Evolutionary conservation across 768 basidiomycete species (phyloP).

Genomic region (Xanthoconium stramineum): DNA sequence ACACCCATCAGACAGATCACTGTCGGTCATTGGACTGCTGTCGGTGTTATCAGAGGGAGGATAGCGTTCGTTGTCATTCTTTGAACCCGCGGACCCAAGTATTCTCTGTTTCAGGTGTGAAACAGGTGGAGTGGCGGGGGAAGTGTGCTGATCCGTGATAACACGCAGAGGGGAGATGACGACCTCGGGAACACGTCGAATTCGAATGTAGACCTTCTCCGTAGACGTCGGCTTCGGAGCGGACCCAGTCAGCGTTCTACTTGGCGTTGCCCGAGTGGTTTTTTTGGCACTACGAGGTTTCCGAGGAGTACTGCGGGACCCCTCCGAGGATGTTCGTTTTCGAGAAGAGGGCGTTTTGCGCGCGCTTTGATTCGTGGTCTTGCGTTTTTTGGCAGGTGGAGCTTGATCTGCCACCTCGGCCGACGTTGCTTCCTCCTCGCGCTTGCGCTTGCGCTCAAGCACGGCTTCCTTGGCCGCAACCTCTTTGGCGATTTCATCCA

Average conservation of each 20-base stretch:
- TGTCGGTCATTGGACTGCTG: slow-evolving; percentile 10
- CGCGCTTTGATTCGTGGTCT: slow-evolving; percentile 15
- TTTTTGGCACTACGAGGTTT: slow-evolving; percentile 27
- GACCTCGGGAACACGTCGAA: slow-evolving; percentile 21
- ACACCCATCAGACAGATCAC: slow-evolving; percentile 26
- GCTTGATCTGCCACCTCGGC: slow-evolving; percentile 9
- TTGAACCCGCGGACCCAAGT: slow-evolving; percentile 16
- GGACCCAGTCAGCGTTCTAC: slow-evolving; percentile 11
- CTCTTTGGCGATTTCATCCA: slow-evolving; percentile 57
- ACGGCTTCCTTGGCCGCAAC: slow-evolving; percentile 50
- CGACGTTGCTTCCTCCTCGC: slow-evolving; percentile 44
- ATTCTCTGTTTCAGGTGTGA: slow-evolving; percentile 22
- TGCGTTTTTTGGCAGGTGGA: slow-evolving; percentile 25
- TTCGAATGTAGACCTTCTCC: slow-evolving; percentile 28
- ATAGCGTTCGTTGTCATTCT: slow-evolving; percentile 19
- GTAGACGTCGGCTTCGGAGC: slow-evolving; percentile 19
- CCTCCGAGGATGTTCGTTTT: slow-evolving; percentile 25
- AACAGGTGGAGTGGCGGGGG: slow-evolving; percentile 20
- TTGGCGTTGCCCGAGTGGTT: slow-evolving; percentile 12
- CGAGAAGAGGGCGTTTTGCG: slow-evolving; percentile 17
- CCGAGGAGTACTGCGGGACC: slow-evolving; percentile 25
- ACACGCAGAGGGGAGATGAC: slow-evolving; percentile 15
- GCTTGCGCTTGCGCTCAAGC: slow-evolving; percentile 53
- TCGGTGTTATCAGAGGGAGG: slow-evolving; percentile 24
- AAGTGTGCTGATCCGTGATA: slow-evolving; percentile 13